Percentiles rank a stretch among this genome's conserved stretches.
Conservation (phyloP, 768 basidiomycete genomes). For the Russula lepida region DNA sequence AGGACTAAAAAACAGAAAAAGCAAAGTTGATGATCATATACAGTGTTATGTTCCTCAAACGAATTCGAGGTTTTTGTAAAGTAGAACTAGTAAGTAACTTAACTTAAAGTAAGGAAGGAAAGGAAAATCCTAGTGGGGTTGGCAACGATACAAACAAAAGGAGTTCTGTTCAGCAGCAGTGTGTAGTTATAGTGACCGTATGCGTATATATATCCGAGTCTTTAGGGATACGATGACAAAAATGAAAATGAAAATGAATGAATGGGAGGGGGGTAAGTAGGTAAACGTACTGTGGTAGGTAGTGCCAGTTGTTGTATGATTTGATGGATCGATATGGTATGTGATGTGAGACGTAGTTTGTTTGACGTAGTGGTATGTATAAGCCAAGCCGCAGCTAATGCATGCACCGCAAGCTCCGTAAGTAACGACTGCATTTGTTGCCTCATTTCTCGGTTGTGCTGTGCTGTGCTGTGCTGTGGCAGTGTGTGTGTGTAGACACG, state of each 20-base stretch:
- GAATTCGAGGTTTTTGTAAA: neutral
- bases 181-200: slow-evolving; percentile 17
- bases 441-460: neutral
- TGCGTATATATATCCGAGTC: no score
- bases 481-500: neutral
- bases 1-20: no score
- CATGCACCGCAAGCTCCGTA: neutral
- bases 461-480: neutral
- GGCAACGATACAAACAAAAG: slow-evolving; percentile 15
- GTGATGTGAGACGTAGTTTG: neutral
- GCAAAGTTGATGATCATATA: slow-evolving; percentile 11
- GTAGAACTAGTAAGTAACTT: no score
- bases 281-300: neutral
- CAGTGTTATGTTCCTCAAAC: neutral
- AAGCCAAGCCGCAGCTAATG: neutral
- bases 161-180: no score
- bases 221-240: neutral
- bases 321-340: no score
- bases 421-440: neutral
- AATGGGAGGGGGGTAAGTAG: neutral
- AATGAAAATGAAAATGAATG: neutral
- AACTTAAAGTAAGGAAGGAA: no score
- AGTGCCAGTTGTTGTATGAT: no score
- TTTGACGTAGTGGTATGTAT: no score
- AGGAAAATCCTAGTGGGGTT: neutral